Evolutionary conservation across 1,284 basidiomycete genomes (phyloP), one percentile per base, ranked within the genome.

Genomic region (Heterobasidion occidentale): DNA sequence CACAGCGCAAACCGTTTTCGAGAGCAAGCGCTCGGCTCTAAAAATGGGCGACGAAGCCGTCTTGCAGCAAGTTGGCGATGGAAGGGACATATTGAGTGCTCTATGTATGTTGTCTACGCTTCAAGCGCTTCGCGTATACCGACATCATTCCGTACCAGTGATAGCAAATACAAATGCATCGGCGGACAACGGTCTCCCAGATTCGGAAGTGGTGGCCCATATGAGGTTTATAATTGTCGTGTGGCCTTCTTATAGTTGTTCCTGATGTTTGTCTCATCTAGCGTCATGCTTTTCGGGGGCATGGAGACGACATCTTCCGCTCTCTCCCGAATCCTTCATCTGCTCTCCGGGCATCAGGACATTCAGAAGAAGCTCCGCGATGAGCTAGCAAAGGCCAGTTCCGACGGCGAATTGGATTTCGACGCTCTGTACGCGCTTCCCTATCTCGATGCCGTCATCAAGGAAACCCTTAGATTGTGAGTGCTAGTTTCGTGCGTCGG

Each of bases 81-180:
- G 72, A 19, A 77, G 75, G 52, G 77, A 80, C 63, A 71, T 79
- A 47, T 69, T 80, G 55, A 79, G 75, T 56, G 70, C 75, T 52
- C 61, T 79, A 11, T 67, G 77, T 76, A 59, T 34, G 72, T 67
- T 34, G 6, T 19, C 27, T 4, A 27, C 27, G 4, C 27, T 27
- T 27, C 0, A 27, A 27, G 27, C 5, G 27, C 27, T 27, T 27
- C 27, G 27, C 27, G 27, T 27, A 6, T 27, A 27, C 34, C 27
- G 44, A n/a, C 51, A 34, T 15, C 50, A 12, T n/a, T 34, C 3
- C 19, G 27, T 27, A 11, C 42, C 42, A 60, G 58, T 62, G 46
- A 53, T 53, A 34, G 58, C 60, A 5, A 61, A 64, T 50, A 55
- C 55, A 46, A 9, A 9, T 9, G 57, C 61, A 14, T 53, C 54